These are phyloP conservation scores for Aspergillus terreus DNA, from an alignment of 2,329 filamentous ascomycete genomes.

Conservation along the genomic window DNA sequence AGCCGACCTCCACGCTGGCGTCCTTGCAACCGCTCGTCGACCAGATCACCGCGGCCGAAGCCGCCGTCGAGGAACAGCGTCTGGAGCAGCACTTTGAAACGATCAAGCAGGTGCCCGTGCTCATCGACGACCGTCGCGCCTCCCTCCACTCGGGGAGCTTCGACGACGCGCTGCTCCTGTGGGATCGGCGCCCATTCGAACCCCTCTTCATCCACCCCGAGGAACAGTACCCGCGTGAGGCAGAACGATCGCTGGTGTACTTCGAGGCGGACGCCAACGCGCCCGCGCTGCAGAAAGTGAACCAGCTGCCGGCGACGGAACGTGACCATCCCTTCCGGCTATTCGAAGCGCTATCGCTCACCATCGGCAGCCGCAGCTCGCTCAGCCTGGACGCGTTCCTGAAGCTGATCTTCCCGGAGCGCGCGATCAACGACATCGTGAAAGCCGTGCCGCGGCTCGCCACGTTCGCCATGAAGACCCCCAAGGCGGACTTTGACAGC, in stretches of 20 bases:
- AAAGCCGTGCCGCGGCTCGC: constrained; percentile 30
- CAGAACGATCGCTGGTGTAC: constrained; percentile 31
- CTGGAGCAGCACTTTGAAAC: constrained; percentile 23
- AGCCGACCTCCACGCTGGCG: constrained; percentile 15
- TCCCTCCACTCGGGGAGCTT: constrained; percentile 27
- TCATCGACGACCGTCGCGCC: constrained; percentile 54
- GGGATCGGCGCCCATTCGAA: constrained; percentile 69
- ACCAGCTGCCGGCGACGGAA: constrained; percentile 11
- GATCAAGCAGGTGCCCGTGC: constrained; percentile 34
- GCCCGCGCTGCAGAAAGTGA: constrained; percentile 16
- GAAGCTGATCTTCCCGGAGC: constrained; percentile 26
- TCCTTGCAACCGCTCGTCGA: constrained; percentile 21
- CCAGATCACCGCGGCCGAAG: constrained; percentile 12
- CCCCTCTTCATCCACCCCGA: constrained; percentile 55
- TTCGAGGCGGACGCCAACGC: constrained; percentile 31
- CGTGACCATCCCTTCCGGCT: constrained; percentile 18
- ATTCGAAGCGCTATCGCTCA: constrained; percentile 23
- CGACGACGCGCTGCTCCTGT: constrained; percentile 54
- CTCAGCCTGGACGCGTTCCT: constrained; percentile 27
- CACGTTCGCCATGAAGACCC: constrained; percentile 23
- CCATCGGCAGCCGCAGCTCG: constrained; percentile 21
- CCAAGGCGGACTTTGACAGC: constrained; percentile 22
- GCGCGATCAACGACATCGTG: constrained; percentile 28
- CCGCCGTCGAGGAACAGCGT: constrained; percentile 6
- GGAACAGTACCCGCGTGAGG: constrained; percentile 64